Evolutionary conservation across 345 rosid genomes (phyloP), one percentile per base, ranked within the genome.

Genomic region (Balakata baccata): DNA sequence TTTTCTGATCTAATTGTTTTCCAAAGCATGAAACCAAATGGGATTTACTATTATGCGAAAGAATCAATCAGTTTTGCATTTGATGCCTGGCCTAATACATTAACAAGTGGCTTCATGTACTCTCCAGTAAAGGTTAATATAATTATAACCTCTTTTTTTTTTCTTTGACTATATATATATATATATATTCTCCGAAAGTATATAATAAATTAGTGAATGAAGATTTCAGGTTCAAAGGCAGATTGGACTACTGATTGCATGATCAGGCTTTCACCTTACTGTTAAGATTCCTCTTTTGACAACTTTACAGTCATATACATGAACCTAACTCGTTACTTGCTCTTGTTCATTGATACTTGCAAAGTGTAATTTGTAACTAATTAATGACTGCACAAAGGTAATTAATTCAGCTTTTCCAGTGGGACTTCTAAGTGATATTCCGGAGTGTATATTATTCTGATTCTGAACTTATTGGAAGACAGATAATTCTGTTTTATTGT

Each of bases 361-460:
- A 1, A 6, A 22, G 18, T 54, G 23, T 18, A 54, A 54, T 6
- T n/a, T 4, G 20, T 54, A 20, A 3, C 0, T 53, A 53, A 18
- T 54, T n/a, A 53, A 8, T 54, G 5, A 54, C 10, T 43, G 6
- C 7, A 43, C 6, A 6, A 18, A 54, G 8, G 18, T 54, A 57
- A 58, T 62, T 67, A 37, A 60, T 72, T 45, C 81, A 77, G 81
- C 79, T 75, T 74, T 74, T 47, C 13, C 13, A 34, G 20, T 2
- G 74, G 61, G 73, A 41, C 46, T 59, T 46, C 62, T 54, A 53
- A 46, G 80, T 80, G 74, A 80, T 80, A 75, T 76, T 70, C 62
- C 69, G 70, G 77, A 56, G 37, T 47, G 34, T 29, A 29, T 41
- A 43, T 68, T 43, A 39, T 39, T 45, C 53, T 70, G 38, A 29